Percentiles rank a stretch among this genome's conserved stretches.
phyloP scores from a whole-genome alignment of 495 filamentous ascomycete species.

The Annulohypoxylon nitens region DNA sequence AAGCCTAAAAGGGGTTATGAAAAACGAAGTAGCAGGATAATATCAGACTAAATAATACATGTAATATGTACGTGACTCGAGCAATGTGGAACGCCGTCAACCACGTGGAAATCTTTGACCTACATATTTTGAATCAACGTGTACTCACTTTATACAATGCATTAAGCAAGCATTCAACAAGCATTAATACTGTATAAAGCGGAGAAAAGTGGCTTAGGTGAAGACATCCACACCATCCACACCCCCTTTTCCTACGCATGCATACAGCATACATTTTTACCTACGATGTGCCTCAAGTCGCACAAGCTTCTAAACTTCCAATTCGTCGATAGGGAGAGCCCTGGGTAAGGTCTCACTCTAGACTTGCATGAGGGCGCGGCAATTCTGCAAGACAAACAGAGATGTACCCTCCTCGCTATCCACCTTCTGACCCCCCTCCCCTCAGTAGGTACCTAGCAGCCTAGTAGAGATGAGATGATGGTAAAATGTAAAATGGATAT shows the following conservation, averaged over 20 bases:
- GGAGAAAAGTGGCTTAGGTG: constrained; percentile 39
- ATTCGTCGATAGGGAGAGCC: constrained; percentile 33
- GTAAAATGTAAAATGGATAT: background rate
- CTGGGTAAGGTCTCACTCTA: constrained; percentile 45
- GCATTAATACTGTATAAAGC: constrained; percentile 44
- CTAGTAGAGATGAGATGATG: background rate
- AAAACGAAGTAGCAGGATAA: constrained; percentile 1
- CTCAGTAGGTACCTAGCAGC: background rate
- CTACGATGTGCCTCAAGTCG: constrained; percentile 32
- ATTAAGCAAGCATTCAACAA: constrained; percentile 39
- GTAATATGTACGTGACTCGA: constrained; percentile 6
- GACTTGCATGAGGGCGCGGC: constrained; percentile 40
- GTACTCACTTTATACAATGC: constrained; percentile 20
- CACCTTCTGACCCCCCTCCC: too few species aligned
- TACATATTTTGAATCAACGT: constrained; percentile 25
- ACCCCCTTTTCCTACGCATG: constrained; percentile 10
- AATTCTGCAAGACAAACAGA: constrained; percentile 43
- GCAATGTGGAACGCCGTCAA: constrained; percentile 38
- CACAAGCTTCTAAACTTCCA: constrained; percentile 35
- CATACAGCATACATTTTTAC: constrained; percentile 15
- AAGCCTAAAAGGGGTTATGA: constrained; percentile 5
- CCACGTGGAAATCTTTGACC: constrained; percentile 37
- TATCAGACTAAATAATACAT: background rate
- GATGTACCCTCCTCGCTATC: constrained; percentile 2
- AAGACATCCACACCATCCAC: constrained; percentile 24